These are phyloP conservation scores for Bauhinia variegata DNA, from an alignment of 306 rosid species.

Conservation along the genomic window DNA sequence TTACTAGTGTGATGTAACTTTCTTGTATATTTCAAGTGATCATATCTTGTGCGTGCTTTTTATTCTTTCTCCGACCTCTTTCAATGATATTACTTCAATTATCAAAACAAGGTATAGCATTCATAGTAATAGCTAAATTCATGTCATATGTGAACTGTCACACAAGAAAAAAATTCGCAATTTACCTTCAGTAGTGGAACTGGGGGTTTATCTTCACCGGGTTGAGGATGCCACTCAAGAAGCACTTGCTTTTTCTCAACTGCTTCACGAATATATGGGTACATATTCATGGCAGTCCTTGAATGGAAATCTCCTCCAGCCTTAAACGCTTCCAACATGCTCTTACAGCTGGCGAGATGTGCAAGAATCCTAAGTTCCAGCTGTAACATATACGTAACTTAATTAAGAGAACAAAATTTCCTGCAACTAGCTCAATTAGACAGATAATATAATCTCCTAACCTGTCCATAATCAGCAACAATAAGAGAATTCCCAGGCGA, in stretches of 20 bases:
- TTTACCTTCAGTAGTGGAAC: conserved; percentile 92
- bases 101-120: no score
- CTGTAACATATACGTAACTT: conserved; percentile 57
- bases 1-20: no score
- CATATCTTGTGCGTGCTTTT: no score
- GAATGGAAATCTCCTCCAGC: conserved; percentile 99
- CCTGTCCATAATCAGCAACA: conserved; percentile 99
- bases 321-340: conserved; percentile 93
- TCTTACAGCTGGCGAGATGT: conserved; percentile 89
- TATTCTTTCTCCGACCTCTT: no score
- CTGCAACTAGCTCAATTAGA: conserved; percentile 21
- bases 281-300: conserved; percentile 98
- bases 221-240: conserved; percentile 96
- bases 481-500: conserved; percentile 89
- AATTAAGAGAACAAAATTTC: conserved; percentile 35
- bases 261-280: conserved; percentile 88
- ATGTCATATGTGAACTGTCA: no score
- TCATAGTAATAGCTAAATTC: no score
- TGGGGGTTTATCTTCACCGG: conserved; percentile 93
- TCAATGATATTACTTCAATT: no score
- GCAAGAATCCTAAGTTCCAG: conserved; percentile 97
- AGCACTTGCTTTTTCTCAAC: conserved; percentile 70
- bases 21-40: no score
- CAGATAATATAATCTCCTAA: conserved; percentile 39
- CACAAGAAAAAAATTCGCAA: no score